Percentiles rank a stretch among this genome's conserved stretches.
These are phyloP conservation scores for Cercospora sp. DNA, from an alignment of 2,329 filamentous ascomycete species.

Conservation along the genomic window DNA sequence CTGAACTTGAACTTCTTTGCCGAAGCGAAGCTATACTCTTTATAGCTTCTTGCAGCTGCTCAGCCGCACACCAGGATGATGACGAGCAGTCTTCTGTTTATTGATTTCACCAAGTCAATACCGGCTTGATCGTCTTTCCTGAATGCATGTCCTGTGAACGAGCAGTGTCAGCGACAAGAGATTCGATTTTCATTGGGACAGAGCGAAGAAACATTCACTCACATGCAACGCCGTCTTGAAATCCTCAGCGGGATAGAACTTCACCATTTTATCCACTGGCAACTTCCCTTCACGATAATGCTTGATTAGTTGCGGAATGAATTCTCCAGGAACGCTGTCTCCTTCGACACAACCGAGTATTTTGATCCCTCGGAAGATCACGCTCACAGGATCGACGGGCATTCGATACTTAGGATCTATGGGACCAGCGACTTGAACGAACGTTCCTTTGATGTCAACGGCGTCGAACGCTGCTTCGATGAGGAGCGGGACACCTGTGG, in stretches of 20 bases:
- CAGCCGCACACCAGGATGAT: background rate
- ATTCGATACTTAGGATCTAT: conserved; percentile 41
- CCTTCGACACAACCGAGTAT: conserved; percentile 50
- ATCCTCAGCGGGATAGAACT: conserved; percentile 44
- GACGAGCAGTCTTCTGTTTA: background rate
- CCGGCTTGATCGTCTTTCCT: conserved; percentile 42
- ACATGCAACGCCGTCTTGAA: conserved; percentile 39
- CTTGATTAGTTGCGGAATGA: conserved; percentile 47
- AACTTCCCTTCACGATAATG: conserved; percentile 48
- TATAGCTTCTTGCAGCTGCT: conserved; percentile 3
- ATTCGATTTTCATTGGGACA: no score
- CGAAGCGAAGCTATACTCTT: conserved; percentile 5
- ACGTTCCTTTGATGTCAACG: conserved; percentile 40
- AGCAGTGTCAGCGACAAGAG: background rate
- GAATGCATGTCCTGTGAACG: conserved; percentile 38
- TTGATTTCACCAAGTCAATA: conserved; percentile 30
- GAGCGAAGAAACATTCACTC: no score
- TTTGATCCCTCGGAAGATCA: conserved; percentile 47
- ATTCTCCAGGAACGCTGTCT: conserved; percentile 43
- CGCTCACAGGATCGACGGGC: conserved; percentile 41
- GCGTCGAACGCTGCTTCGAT: conserved; percentile 25
- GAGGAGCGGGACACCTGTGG: conserved; percentile 25
- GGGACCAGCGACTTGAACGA: conserved; percentile 50
- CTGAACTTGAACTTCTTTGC: background rate
- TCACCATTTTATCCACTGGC: conserved; percentile 46